Base-by-base conservation (phyloP, 345 rosid species). In the Raphanus sativus region DNA sequence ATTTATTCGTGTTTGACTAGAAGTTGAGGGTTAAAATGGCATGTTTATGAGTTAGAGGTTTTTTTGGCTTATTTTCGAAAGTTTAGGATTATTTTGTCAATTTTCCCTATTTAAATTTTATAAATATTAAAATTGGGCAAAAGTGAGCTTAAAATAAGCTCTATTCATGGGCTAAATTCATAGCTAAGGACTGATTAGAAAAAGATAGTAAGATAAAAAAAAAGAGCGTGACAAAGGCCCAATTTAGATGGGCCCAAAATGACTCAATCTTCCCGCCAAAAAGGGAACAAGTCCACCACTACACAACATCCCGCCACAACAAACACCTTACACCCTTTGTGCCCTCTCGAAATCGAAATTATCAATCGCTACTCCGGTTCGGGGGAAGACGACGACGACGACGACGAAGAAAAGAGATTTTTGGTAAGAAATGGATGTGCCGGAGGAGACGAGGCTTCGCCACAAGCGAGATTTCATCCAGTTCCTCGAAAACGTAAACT, bases 391-490 rank as follows among this genome's bases (percentile, higher is more conserved):
- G 54, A 45, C 17, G 55, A 4, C 17, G n/a, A n/a, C n/a, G n/a
- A n/a, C n/a, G n/a, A n/a, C n/a, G n/a, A n/a, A 1, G 50, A 0
- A 42, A 50, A 50, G 55, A 50, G 55, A n/a, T 50, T 50, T 38
- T 50, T n/a, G 55, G 8, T 32, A 66, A 65, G 83, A 80, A 42
- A 88, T 89, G 95, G 94, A 87, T 70, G 76, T 80, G 16, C 84
- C 85, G 33, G 93, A 90, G 36, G 95, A 88, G 62, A 83, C 91
- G 68, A 73, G 87, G 86, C 75, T 81, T 77, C 84, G 81, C 68
- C 88, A 88, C 89, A 90, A 87, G 94, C 86, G 98, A 55, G 97
- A 90, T 71, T 87, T 95, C 55, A 67, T 83, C 25, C 90, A 87
- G 9, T 95, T 95, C 77, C 75, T 95, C 5, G 97, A 93, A 64